Evolutionary conservation across 768 basidiomycete species (phyloP), one percentile per base, ranked within the genome.

Genomic region (Lentinus tigrinus): DNA sequence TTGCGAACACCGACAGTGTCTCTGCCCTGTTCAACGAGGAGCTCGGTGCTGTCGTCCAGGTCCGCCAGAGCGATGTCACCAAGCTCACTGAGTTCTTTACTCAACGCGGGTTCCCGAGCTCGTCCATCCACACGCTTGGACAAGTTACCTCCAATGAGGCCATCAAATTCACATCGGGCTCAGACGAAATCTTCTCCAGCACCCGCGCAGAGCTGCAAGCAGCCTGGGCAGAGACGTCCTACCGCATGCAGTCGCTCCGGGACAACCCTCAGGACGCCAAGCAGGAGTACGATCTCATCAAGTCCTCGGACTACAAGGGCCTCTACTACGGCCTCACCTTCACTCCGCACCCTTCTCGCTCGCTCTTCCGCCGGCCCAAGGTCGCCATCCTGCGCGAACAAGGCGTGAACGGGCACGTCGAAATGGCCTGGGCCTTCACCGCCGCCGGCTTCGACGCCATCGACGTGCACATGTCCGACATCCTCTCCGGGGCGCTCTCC

Each of bases 381-480:
- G 92, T 99, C 27, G 96, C 95, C 23, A 93, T 99, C 65, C 81
- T 99, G 28, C 89, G 97, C 49, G 97, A 99, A 73, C 97, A 98
- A 70, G 97, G 97, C 60, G 95, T 98, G 58, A 99, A 99, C 70
- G 97, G 97, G 2, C 95, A 98, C 49, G 78, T 92, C 28, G 97
- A 99, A 77, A 98, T 99, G 97, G 97, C 91, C 1, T 99, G 95
- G 94, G 85, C 95, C 26, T 98, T 99, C 77, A 81, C 87, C 7
- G 89, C 84, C 2, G 95, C 95, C 9, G 97, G 97, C 10, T 99
- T 99, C 70, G 89, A 93, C 64, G 89, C 96, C 9, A 79, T 98
- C 52, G 97, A 99, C 69, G 93, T 98, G 4, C 97, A 99, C 74
- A 98, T 98, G 96, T 91, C 93, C 13, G 97, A 99, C 72, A 86